Evolutionary conservation across 306 rosid species (phyloP), one percentile per base, ranked within the genome.

Genomic region (Oemleria cerasiformis): DNA sequence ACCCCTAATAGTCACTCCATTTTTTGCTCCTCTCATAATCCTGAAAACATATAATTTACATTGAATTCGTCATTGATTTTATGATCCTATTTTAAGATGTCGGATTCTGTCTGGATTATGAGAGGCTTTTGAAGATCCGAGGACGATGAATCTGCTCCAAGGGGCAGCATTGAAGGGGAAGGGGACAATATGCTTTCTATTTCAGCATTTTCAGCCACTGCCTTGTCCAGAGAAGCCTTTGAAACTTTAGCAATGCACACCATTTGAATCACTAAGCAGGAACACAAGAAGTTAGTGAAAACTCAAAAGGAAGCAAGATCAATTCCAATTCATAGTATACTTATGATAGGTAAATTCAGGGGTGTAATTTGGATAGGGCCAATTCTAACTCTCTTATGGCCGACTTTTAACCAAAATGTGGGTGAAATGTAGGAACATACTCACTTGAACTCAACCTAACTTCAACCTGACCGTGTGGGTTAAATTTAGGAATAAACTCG

Each of bases 161-260:
- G 40, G 20, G 82, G 80, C 38, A 73, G 79, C 67, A 63, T 69
- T 20, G 80, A 59, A 7, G 75, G 74, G 30, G 48, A 44, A 3
- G 14, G 48, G 11, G 68, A 63, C 25, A 69, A 56, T 44, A 20
- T 65, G 65, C 67, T 74, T 41, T 77, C 82, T 10, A 73, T 16
- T n/a, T 76, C 81, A 38, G 59, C 61, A 56, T 83, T 70, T 65
- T 83, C 85, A 15, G 85, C 83, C 58, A 77, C 56, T 64, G 87
- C 87, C 79, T 85, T 83, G 40, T 79, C 85, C 61, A 84, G 65
- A 50, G 87, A 81, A 74, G 82, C 84, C 79, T 78, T 85, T 10
- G 88, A 88, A 61, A 87, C 82, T 83, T 70, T 86, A 65, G 87
- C 78, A 47, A 86, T 74, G 67, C 73, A 84, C 77, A 69, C 43